Evolutionary conservation across 495 filamentous ascomycete genomes (phyloP).

Genomic region (Staphylotrichum longicolle): DNA sequence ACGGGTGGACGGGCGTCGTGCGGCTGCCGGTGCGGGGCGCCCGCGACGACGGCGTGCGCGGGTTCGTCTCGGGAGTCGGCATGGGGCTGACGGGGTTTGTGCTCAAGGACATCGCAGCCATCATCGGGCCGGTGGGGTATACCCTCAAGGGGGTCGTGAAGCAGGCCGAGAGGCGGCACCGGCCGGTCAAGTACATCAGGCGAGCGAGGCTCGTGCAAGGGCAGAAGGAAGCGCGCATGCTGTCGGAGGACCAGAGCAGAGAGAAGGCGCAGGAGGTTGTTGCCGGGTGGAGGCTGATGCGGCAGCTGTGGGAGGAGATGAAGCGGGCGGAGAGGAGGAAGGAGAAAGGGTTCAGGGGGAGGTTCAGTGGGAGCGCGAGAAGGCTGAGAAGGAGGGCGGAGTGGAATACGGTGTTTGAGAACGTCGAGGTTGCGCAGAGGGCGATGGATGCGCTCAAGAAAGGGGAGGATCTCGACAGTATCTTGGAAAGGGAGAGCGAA

Average conservation of each 20-base stretch:
- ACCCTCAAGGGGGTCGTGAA: slow-evolving; percentile 64
- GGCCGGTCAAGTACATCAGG: slow-evolving; percentile 49
- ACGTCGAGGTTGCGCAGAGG: slow-evolving; percentile 40
- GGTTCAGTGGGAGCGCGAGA: slow-evolving; percentile 12
- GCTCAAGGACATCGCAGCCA: slow-evolving; percentile 64
- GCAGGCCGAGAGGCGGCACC: slow-evolving; percentile 46
- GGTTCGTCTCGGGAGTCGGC: slow-evolving; percentile 64
- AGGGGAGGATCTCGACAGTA: slow-evolving; percentile 31
- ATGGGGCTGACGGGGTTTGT: slow-evolving; percentile 74
- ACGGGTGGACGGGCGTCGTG: slow-evolving; percentile 70
- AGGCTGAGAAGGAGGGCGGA: slow-evolving; percentile 31
- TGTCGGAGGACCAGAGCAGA: slow-evolving; percentile 34
- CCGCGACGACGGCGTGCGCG: slow-evolving; percentile 53
- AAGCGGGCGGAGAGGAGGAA: slow-evolving; percentile 37
- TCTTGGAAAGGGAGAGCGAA: slow-evolving; percentile 24
- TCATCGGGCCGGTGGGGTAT: slow-evolving; percentile 63
- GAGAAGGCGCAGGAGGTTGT: slow-evolving; percentile 25
- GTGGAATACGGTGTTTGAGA: slow-evolving; percentile 47
- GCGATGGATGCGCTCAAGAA: slow-evolving; percentile 42
- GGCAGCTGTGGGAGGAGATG: slow-evolving; percentile 40
- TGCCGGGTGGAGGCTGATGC: slow-evolving; percentile 47
- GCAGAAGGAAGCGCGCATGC: slow-evolving; percentile 35
- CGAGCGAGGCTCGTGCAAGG: slow-evolving; percentile 51
- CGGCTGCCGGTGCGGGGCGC: slow-evolving; percentile 63
- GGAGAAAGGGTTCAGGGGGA: slow-evolving; percentile 19